Base-by-base conservation (phyloP, 2,329 filamentous ascomycete genomes). In the Talaromyces sp. region DNA sequence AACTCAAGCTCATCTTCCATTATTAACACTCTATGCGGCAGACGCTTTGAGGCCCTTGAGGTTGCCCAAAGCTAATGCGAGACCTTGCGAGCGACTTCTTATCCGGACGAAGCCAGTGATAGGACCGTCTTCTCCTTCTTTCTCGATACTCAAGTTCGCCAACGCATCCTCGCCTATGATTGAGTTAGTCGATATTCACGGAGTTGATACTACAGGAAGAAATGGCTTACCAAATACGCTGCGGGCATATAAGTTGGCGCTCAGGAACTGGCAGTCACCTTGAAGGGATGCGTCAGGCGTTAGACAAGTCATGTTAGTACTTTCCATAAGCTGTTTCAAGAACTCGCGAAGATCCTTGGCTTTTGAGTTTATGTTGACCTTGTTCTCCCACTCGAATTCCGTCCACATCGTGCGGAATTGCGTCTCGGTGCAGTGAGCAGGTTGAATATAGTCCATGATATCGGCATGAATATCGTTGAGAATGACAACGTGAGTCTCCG, bases 321-420 rank as follows among this genome's bases (percentile, higher is more conserved):
- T 94, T 67, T 93, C 92, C 95, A 98, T 98, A 67, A 99, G 83
- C 76, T 96, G 90, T 71, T 92, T 90, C 69, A 99, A 82, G 87
- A 99, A 99, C 22, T 96, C 92, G 59, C 94, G 88, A 67, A 99
- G 84, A 33, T 87, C 90, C 83, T 94, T 96, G 70, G 92, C 92
- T 84, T 97, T 98, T 69, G 92, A 96, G 81, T 97, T 97, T 82
- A 99, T 98, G 82, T 99, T 99, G 79, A 99, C 94, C 86, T 99
- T 99, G 83, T 99, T 99, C 84, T 99, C 95, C 95, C 95, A 99
- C 77, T 99, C 95, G 71, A 99, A 99, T 76, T 99, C 95, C 43
- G 95, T 99, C 95, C 95, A 99, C 95, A 99, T 99, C n/a, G 92
- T 96, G 66, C 95, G 88, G 88, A 99, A 99, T 74, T 98, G 93